Percentiles rank a stretch among this genome's conserved stretches.
Conservation (phyloP, 805 yeast species). For the Lipomyces anomalus region DNA sequence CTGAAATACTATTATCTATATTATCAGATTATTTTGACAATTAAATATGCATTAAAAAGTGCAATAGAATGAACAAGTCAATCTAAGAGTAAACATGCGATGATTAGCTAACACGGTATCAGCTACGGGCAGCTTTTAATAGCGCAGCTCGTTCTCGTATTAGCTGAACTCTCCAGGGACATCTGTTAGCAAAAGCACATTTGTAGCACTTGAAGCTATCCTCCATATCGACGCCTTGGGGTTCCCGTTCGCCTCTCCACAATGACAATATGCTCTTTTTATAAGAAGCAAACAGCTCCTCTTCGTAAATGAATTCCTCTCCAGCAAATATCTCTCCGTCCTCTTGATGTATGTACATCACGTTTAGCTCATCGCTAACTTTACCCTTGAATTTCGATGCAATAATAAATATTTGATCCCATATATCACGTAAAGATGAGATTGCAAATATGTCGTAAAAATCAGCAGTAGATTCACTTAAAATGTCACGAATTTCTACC, state of each 20-base stretch:
- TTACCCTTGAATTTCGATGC: constrained; percentile 7
- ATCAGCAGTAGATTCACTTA: constrained; percentile 3
- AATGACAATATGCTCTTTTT: constrained; percentile 2
- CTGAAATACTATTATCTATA: too few species aligned
- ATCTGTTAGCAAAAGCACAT: constrained; percentile 14
- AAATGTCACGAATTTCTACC: constrained; percentile 5
- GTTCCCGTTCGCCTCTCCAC: constrained; percentile 22
- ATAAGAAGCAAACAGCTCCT: constrained; percentile 1
- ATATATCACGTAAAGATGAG: constrained; percentile 11
- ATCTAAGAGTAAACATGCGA: not conserved
- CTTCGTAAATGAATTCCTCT: constrained; percentile 12
- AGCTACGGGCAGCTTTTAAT: too few species aligned
- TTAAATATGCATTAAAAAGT: not conserved
- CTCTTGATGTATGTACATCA: constrained; percentile 13
- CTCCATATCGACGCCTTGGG: constrained; percentile 22
- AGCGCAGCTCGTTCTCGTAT: too few species aligned
- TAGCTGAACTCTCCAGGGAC: constrained; percentile 22
- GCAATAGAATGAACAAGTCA: not conserved
- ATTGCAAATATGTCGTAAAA: constrained; percentile 3
- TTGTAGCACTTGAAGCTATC: constrained; percentile 21
- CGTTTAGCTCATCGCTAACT: constrained; percentile 8
- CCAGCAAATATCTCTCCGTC: constrained; percentile 15
- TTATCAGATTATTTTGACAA: not conserved
- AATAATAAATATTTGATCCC: constrained; percentile 9
- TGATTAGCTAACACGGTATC: too few species aligned